Evolutionary conservation across 768 basidiomycete species (phyloP).

Genomic region (Leccinum variicolor): DNA sequence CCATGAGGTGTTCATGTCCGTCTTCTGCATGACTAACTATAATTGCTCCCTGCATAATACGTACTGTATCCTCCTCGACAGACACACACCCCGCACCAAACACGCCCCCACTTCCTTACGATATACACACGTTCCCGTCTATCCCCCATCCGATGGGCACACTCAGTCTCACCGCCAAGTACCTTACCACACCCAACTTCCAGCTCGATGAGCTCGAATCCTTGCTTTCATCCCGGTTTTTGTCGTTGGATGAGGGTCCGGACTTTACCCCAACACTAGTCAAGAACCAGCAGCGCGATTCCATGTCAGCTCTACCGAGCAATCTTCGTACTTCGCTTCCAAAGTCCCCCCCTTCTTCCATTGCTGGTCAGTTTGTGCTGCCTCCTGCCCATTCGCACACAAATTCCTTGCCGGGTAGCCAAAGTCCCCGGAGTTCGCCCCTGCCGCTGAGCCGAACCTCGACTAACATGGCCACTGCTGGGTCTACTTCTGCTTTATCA

Average conservation of each 20-base stretch:
- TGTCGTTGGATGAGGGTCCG: constrained; percentile 61
- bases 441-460: constrained; percentile 35
- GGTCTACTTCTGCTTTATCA: constrained; percentile 39
- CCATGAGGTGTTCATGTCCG: constrained; percentile 33
- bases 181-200: constrained; percentile 67
- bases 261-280: constrained; percentile 71
- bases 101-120: constrained; percentile 42
- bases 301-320: constrained; percentile 41
- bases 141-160: constrained; percentile 68
- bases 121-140: constrained; percentile 58
- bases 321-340: constrained; percentile 45
- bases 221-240: constrained; percentile 67
- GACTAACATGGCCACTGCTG: constrained; percentile 29
- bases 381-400: constrained; percentile 35
- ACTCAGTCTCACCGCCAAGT: constrained; percentile 58
- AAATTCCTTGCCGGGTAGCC: constrained; percentile 36
- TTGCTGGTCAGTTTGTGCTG: constrained; percentile 46
- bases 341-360: constrained; percentile 41
- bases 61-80: constrained; percentile 16
- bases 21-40: constrained; percentile 9
- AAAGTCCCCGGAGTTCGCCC: constrained; percentile 34
- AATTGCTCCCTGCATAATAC: constrained; percentile 5
- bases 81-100: constrained; percentile 40
- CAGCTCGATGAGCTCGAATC: constrained; percentile 76
- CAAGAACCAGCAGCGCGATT: constrained; percentile 61